Base-by-base conservation (phyloP, 306 rosid genomes). In the Notholithocarpus densiflorus region DNA sequence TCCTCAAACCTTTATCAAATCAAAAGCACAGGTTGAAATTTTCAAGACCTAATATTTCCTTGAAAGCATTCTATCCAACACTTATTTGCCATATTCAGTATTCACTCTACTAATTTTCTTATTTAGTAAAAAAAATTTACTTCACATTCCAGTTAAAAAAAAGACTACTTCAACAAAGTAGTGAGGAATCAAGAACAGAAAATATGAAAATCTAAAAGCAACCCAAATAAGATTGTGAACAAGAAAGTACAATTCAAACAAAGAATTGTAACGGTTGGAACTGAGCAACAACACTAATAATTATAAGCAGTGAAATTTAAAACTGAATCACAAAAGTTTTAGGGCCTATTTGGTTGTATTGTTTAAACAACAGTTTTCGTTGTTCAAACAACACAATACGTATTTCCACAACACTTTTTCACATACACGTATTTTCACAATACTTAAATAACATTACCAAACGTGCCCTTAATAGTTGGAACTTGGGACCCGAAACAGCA, bases 11-110 rank as follows among this genome's bases (percentile, higher is more conserved):
- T 29, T 34, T 8, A 57, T 23, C 70, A 56, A 40, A 64, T 56
- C 14, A 40, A 55, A 73, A 76, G 45, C 37, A 4, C 3, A 24
- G 45, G 23, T 24, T 59, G 53, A 66, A 55, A 68, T 32, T 24
- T 53, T 74, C 53, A 62, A 54, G 48, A 71, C 26, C 66, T 34
- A 12, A 54, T 61, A 62, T 55, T 5, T 48, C 65, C 70, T 55
- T 4, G 27, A 26, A 69, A 73, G 82, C 91, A 84, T 83, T 89
- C 24, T 7, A 56, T 83, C 91, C 82, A 85, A 86, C 93, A 93
- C 71, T 89, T 54, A 70, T 31, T n/a, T 66, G 82, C 78, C 8
- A 71, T 77, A 71, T 72, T 31, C 72, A 32, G 66, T 77, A 71
- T 72, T 31, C 72, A 32, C 45, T 23, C 5, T 56, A 53, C 40